These are phyloP conservation scores for Boletus albobrunnescens DNA, from an alignment of 1,284 basidiomycete species.

Conservation along the genomic window DNA sequence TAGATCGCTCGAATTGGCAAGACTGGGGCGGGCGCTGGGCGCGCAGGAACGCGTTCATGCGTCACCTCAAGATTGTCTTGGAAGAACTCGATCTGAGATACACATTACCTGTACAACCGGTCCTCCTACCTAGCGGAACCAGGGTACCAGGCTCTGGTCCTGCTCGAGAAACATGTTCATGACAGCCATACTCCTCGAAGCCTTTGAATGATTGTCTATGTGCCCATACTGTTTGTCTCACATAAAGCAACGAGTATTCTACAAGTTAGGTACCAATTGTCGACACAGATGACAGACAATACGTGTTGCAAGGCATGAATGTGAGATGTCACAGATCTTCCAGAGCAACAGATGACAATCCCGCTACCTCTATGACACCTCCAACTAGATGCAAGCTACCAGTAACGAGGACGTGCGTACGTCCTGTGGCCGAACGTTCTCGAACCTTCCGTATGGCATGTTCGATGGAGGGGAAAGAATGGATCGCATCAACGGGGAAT, in stretches of 20 bases:
- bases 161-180: not conserved
- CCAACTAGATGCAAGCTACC: constrained; percentile 96
- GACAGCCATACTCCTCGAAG: not conserved
- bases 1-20: constrained; percentile 80
- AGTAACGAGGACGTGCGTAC: constrained; percentile 72
- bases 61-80: constrained; percentile 60
- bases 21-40: constrained; percentile 81
- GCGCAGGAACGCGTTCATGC: constrained; percentile 69
- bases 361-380: constrained; percentile 88
- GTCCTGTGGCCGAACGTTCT: constrained; percentile 32
- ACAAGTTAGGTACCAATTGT: not conserved
- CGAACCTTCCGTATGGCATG: constrained; percentile 73
- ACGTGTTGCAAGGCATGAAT: constrained; percentile 3
- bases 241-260: constrained; percentile 13
- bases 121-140: constrained; percentile 45
- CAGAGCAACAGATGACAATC: constrained; percentile 62
- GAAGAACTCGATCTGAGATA: constrained; percentile 73
- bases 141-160: not conserved
- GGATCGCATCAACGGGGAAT: constrained; percentile 59
- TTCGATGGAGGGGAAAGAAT: constrained; percentile 86
- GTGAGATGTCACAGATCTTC: constrained; percentile 21
- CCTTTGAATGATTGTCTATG: not conserved
- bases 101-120: constrained; percentile 66
- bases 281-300: constrained; percentile 6
- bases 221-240: not conserved